phyloP scores from a whole-genome alignment of 805 yeast species.

The Blastobotrys chiropterorum region DNA sequence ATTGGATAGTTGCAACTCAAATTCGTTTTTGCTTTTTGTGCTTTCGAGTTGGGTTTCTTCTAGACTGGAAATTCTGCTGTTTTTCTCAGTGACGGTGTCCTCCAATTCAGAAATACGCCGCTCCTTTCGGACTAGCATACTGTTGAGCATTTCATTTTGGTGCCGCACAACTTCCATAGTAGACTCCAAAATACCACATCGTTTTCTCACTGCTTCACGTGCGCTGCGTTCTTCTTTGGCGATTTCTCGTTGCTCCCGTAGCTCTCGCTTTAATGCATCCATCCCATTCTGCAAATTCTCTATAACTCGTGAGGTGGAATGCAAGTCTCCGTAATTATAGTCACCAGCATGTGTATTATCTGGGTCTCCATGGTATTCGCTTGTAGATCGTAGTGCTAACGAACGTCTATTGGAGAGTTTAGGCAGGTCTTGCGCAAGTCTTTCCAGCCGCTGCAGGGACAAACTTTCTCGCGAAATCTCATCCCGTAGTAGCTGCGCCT shows the following conservation, averaged over 20 bases:
- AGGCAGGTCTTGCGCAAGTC: slow-evolving; percentile 20
- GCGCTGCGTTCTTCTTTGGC: slow-evolving; percentile 48
- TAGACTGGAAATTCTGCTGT: slow-evolving; percentile 5
- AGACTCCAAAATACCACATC: slow-evolving; percentile 18
- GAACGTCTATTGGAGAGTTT: neutral
- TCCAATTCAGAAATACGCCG: slow-evolving; percentile 64
- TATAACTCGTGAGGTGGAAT: slow-evolving; percentile 23
- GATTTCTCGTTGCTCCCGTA: slow-evolving; percentile 34
- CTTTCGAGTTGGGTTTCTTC: slow-evolving; percentile 4
- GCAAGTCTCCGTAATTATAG: slow-evolving; percentile 4
- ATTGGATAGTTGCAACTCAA: slow-evolving; percentile 20
- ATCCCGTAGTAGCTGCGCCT: slow-evolving; percentile 22
- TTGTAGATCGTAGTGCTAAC: neutral
- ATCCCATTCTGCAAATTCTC: slow-evolving; percentile 42
- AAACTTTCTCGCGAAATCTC: slow-evolving; percentile 24
- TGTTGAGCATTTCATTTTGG: slow-evolving; percentile 68
- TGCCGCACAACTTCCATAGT: slow-evolving; percentile 47
- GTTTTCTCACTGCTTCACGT: slow-evolving; percentile 34
- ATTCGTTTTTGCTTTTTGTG: slow-evolving; percentile 5
- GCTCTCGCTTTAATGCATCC: slow-evolving; percentile 49
- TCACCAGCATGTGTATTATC: neutral
- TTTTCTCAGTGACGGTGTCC: slow-evolving; percentile 33
- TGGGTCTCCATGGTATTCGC: neutral
- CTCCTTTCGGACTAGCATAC: slow-evolving; percentile 63
- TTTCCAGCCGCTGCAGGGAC: slow-evolving; percentile 30